phyloP scores from a whole-genome alignment of 345 rosid species.

The Populus simonii region DNA sequence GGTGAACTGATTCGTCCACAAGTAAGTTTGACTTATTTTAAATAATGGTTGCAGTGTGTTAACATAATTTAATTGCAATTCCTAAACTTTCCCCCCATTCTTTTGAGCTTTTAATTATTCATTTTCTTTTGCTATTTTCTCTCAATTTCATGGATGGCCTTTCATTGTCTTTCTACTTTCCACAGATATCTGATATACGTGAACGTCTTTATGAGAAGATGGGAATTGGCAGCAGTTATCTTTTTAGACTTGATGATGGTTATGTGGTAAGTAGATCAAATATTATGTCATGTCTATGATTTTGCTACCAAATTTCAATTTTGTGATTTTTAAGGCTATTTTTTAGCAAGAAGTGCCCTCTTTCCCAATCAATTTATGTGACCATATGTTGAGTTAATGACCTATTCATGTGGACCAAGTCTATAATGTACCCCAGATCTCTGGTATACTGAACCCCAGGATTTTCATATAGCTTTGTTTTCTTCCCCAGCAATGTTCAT shows the following conservation, averaged over 20 bases:
- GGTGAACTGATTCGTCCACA: slow-evolving; percentile 93
- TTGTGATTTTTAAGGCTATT: background rate
- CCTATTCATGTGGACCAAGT: too few relatives aligned
- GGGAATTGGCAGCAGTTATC: slow-evolving; percentile 99
- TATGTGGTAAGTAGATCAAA: slow-evolving; percentile 68
- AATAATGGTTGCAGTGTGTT: background rate
- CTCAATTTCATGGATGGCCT: background rate
- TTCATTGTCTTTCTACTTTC: slow-evolving; percentile 21
- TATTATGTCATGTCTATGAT: background rate
- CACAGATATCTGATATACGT: slow-evolving; percentile 96
- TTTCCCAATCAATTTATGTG: background rate
- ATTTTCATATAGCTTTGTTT: background rate
- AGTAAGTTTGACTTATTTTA: slow-evolving; percentile 48
- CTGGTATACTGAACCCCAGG: background rate
- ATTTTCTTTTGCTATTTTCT: background rate
- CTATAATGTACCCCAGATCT: background rate
- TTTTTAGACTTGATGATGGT: slow-evolving; percentile 96
- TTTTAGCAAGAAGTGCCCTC: background rate
- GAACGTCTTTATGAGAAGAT: slow-evolving; percentile 90
- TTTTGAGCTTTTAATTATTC: background rate
- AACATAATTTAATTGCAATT: background rate
- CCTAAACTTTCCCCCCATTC: background rate
- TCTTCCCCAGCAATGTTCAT: background rate
- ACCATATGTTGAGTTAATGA: too few relatives aligned
- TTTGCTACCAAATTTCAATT: background rate